Conservation (phyloP, 73 alveolate species). For the Tetrahymena thermophila region DNA sequence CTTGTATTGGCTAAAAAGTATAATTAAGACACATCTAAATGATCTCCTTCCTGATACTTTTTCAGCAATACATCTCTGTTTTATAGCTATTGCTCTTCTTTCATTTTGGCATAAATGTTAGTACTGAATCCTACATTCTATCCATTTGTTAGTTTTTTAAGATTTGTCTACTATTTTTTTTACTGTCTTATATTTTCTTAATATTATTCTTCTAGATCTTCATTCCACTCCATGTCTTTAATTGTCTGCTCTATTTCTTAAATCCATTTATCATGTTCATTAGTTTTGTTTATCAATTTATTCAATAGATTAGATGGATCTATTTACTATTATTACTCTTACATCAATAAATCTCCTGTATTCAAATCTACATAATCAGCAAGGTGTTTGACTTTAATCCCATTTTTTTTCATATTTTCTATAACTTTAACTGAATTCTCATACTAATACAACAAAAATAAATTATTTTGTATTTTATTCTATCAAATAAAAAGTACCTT, state of each 20-base stretch:
- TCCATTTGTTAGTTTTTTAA: slow-evolving; percentile 3
- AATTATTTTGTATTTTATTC: too few relatives aligned
- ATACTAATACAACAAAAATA: not conserved
- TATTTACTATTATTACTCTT: not conserved
- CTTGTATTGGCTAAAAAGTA: slow-evolving; percentile 34
- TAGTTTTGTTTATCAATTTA: not conserved
- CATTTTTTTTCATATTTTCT: not conserved
- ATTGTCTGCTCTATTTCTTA: not conserved
- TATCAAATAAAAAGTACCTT: not conserved
- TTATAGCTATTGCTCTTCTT: slow-evolving; percentile 5
- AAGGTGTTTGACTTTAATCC: not conserved
- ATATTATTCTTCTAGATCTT: not conserved
- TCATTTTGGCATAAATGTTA: not conserved
- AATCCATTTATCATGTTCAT: not conserved
- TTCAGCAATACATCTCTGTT: slow-evolving; percentile 17
- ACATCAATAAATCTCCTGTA: not conserved
- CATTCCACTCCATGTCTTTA: not conserved
- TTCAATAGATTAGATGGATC: not conserved
- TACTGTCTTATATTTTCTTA: not conserved
- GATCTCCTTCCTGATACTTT: slow-evolving; percentile 31
- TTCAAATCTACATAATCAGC: not conserved
- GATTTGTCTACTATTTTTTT: not conserved
- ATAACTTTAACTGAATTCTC: not conserved
- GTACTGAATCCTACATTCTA: not conserved
- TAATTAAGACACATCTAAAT: slow-evolving; percentile 16